Evolutionary conservation across 768 basidiomycete genomes (phyloP), one percentile per base, ranked within the genome.

Genomic region (Rhizopogon salebrosus): DNA sequence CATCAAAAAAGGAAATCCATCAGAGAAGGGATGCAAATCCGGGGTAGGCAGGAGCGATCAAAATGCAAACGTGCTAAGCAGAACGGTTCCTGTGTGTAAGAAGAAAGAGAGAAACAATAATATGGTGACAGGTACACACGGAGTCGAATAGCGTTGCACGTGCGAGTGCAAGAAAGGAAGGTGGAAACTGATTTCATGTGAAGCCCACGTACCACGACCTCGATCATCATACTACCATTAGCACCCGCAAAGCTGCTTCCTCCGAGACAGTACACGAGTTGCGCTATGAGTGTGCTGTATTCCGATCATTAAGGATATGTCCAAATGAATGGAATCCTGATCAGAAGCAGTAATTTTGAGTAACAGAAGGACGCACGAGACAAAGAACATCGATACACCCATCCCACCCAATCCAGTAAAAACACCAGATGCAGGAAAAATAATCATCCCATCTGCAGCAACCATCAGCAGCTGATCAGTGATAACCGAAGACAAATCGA

Each of bases 211-310:
- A 92, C 89, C 59, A 98, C 94, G 10, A 95, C 92, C 70, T 98
- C 95, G 56, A 99, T 98, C 93, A 98, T 97, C 93, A 95, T 93
- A 57, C 89, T 92, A 6, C 90, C 92, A 69, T 92, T 94, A 2
- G 87, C 92, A 46, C 90, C 91, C 8, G 84, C 84, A 66, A 99
- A 97, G 22, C 84, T 85, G 59, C 89, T 93, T 4, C 90, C 95
- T 4, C 93, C 95, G 8, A 85, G 68, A 1, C 89, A 86, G 67
- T 92, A 98, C 0, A 87, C 80, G 22, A 97, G 70, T 64, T 98
- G 95, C 0, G 93, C 75, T 34, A 95, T 65, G 48, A 92, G 73
- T 24, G 91, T 80, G 5, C 85, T 87, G 58, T 14, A 59, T n/a
- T 53, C 24, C 48, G 10, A 40, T 11, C 5, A 26, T 31, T 14